phyloP scores from a whole-genome alignment of 2,329 filamentous ascomycete genomes.

The Aspergillus quadricinctus region DNA sequence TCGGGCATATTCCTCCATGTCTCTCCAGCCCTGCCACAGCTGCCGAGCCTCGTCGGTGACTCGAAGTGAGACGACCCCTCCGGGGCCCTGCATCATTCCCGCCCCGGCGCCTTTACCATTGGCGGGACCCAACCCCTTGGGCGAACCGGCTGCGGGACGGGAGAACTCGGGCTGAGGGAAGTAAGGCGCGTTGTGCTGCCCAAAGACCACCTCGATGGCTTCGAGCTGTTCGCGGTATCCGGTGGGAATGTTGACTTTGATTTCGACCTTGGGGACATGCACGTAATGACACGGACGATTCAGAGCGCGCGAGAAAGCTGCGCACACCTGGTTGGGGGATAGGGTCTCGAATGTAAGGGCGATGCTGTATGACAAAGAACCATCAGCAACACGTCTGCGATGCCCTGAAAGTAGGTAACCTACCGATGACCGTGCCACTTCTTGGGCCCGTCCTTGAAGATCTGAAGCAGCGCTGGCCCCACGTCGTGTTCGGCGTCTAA shows the following conservation, averaged over 20 bases:
- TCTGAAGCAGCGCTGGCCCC: slow-evolving; percentile 83
- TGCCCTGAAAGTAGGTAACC: slow-evolving; percentile 21
- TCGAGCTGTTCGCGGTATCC: slow-evolving; percentile 88
- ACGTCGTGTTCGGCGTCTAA: slow-evolving; percentile 95
- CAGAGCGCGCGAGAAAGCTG: slow-evolving; percentile 73
- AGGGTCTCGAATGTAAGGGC: slow-evolving; percentile 88
- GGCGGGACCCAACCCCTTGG: slow-evolving; percentile 34
- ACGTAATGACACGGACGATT: slow-evolving; percentile 74
- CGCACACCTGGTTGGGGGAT: slow-evolving; percentile 76
- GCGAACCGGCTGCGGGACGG: slow-evolving; percentile 34
- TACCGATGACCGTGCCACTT: slow-evolving; percentile 76
- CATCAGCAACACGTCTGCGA: slow-evolving; percentile 5
- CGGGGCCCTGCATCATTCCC: slow-evolving; percentile 47
- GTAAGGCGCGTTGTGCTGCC: slow-evolving; percentile 57
- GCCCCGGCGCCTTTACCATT: slow-evolving; percentile 38
- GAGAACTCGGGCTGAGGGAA: slow-evolving; percentile 58
- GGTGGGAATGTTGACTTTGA: slow-evolving; percentile 78
- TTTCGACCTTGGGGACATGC: slow-evolving; percentile 67
- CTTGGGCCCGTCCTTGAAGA: slow-evolving; percentile 86
- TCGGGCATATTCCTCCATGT: slow-evolving; percentile 87
- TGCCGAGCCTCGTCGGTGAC: slow-evolving; percentile 72
- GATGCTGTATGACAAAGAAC: slow-evolving; percentile 52
- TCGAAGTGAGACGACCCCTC: slow-evolving; percentile 58
- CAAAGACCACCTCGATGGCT: slow-evolving; percentile 57
- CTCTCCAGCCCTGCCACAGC: slow-evolving; percentile 87